Evolutionary conservation across 2,329 filamentous ascomycete genomes (phyloP).

Genomic region (Onygenales sp.): DNA sequence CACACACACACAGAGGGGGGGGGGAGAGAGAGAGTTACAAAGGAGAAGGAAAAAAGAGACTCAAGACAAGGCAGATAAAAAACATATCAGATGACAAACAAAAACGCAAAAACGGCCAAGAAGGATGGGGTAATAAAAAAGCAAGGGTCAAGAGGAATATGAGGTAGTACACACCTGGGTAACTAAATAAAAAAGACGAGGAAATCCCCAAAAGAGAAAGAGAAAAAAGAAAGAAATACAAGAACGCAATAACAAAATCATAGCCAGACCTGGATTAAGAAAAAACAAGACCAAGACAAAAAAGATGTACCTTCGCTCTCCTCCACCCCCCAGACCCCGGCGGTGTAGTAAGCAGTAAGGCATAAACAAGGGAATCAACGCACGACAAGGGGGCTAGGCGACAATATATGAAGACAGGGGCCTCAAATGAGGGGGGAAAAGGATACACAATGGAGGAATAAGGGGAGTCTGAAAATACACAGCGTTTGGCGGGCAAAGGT

Average conservation of each 20-base stretch:
- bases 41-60: too few species aligned
- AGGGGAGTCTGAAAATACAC: neutral
- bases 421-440: neutral
- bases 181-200: slow-evolving; percentile 17
- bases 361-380: slow-evolving; percentile 1
- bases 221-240: slow-evolving; percentile 23
- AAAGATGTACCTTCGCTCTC: slow-evolving; percentile 15
- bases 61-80: neutral
- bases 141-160: slow-evolving; percentile 1
- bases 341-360: neutral
- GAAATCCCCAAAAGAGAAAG: slow-evolving; percentile 25
- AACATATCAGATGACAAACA: neutral
- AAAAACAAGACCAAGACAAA: slow-evolving; percentile 11
- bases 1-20: too few species aligned
- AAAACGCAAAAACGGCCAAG: slow-evolving; percentile 6
- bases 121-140: slow-evolving; percentile 4
- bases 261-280: slow-evolving; percentile 9
- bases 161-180: slow-evolving; percentile 2
- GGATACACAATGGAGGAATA: neutral
- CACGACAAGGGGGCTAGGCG: neutral
- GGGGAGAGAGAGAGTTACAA: too few species aligned
- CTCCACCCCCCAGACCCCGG: neutral
- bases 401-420: neutral
- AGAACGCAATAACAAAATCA: slow-evolving; percentile 19
- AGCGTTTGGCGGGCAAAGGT: neutral